Base-by-base conservation (phyloP, 495 filamentous ascomycete genomes). In the Darksidea phi region DNA sequence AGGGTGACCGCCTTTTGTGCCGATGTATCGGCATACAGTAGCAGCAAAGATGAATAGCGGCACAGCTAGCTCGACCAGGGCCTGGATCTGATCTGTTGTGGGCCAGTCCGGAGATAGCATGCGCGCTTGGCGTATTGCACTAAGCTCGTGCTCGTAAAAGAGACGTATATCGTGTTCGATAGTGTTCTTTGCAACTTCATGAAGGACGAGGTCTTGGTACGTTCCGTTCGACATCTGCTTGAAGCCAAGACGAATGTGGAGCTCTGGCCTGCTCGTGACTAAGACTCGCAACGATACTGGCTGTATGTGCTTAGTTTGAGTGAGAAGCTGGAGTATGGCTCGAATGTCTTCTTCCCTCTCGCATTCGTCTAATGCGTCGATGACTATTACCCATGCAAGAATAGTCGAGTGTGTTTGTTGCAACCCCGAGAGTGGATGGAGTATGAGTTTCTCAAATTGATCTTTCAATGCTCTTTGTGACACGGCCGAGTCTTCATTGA, bases 91-190 rank as follows among this genome's bases (percentile, higher is more conserved):
- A 15, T 66, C 7, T 36, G 68, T 28, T 5, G 72, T 71, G 0
- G 79, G 80, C 80, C 78, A 84, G 28, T 54, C 57, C 34, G 43
- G n/a, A 23, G 49, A 34, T 23, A 64, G 24, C 38, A 48, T 1
- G 10, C 37, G 53, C 15, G 23, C n/a, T 32, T 49, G 38, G 18
- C 32, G 55, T 45, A 54, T 58, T 37, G 21, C 8, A 2, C 20
- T 20, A 36, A 66, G 47, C 26, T 63, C 51, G 38, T 63, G 34
- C 10, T 51, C 23, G 15, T 78, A 48, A 36, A 74, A 77, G 52
- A 68, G 34, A n/a, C 57, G 52, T 53, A 77, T 70, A 54, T 78
- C 75, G 34, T 66, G 54, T 56, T 70, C 61, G 43, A 77, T 60
- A 21, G 70, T 57, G 17, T 48, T 23, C 55, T 63, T 41, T 18